Base-by-base conservation (phyloP, 2,329 filamentous ascomycete genomes). In the Verticillium longisporum region DNA sequence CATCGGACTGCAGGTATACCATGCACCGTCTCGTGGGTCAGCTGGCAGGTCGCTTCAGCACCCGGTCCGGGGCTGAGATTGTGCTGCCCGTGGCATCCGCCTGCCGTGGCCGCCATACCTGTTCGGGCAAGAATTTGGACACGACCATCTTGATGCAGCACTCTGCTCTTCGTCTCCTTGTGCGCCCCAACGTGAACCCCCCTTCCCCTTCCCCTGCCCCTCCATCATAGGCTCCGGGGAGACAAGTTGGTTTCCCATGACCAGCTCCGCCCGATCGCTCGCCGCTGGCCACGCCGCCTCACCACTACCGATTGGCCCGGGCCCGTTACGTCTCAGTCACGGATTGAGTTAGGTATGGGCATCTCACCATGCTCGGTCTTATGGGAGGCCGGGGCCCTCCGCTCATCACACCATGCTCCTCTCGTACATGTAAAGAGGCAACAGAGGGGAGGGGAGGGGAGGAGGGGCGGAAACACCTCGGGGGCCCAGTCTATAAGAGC, bases 71-170 rank as follows among this genome's bases (percentile, higher is more conserved):
- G 32, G 38, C 56, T 58, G 38, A 50, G 36, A 15, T 10, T 57
- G 31, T 11, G 31, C 54, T 7, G 14, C 32, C 55, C 32, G 18
- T 36, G 55, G 55, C 55, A 36, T 31, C 55, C 45, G 45, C 45
- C 45, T n/a, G 45, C 45, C 45, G n/a, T 53, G 10, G 13, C 38
- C 56, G 36, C 56, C 38, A 33, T 58, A 14, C 56, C 56, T 32
- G 14, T 53, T 58, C 38, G 26, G 56, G 56, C 37, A 58, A 58
- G 56, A 58, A 50, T 50, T 58, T 58, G 38, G 56, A 31, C 56
- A 58, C 56, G 37, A 31, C 36, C 11, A 6, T 11, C 18, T 14
- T 33, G 26, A 21, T 58, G 56, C 37, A 32, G 56, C 18, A 2
- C 18, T 53, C n/a, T 10, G 21, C 26, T 31, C 4, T 31, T 31